These are phyloP conservation scores for Phycomyces blakesleeanus DNA, from an alignment of 192 early-diverging fungal genomes.

Conservation along the genomic window DNA sequence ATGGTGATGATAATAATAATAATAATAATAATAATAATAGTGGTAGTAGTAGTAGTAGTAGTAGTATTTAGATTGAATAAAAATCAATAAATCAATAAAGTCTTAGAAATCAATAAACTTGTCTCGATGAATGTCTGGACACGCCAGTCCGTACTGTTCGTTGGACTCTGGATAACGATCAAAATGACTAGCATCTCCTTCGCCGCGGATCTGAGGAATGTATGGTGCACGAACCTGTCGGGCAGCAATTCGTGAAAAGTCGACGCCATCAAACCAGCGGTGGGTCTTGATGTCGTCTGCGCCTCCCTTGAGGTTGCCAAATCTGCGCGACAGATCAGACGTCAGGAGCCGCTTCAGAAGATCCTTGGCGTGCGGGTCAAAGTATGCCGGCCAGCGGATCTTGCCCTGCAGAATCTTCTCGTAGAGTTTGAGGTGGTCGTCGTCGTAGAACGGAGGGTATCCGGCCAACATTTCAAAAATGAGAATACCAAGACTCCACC, in stretches of 20 bases:
- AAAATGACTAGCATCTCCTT: conserved; percentile 93
- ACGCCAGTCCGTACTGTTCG: conserved; percentile 74
- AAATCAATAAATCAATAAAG: not conserved
- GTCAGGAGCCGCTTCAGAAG: conserved; percentile 78
- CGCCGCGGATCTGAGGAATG: conserved; percentile 72
- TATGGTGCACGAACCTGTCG: conserved; percentile 82
- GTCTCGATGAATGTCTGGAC: conserved; percentile 21
- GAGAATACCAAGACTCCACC: conserved; percentile 89
- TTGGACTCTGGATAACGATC: conserved; percentile 90
- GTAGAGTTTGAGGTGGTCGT: conserved; percentile 86
- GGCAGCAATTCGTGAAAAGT: conserved; percentile 77
- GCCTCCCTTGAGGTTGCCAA: conserved; percentile 83
- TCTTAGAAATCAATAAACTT: conserved; percentile 22
- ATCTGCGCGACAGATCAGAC: conserved; percentile 77
- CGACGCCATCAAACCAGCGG: conserved; percentile 91
- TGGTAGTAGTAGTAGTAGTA: no score
- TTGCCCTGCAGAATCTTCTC: conserved; percentile 86
- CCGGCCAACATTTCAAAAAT: conserved; percentile 95
- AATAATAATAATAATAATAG: no score
- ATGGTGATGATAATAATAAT: no score
- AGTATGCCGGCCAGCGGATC: conserved; percentile 82
- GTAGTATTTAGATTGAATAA: not conserved
- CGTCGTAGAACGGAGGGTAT: conserved; percentile 91
- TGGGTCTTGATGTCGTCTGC: conserved; percentile 90
- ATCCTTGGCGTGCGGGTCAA: conserved; percentile 80